These are phyloP conservation scores for Fusarium sp. DNA, from an alignment of 2,329 filamentous ascomycete genomes.

Conservation along the genomic window DNA sequence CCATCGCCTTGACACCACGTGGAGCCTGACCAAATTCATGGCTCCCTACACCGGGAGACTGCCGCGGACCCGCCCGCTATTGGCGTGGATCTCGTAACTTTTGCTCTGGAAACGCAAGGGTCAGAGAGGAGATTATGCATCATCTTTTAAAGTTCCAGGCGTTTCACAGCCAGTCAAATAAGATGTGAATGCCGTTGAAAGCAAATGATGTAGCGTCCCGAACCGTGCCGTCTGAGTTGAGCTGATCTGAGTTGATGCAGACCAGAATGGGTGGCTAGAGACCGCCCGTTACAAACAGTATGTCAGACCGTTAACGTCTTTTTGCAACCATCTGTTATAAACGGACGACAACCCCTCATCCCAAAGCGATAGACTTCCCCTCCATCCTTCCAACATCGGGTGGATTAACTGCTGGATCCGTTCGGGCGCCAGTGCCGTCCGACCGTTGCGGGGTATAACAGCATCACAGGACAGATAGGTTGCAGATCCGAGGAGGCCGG, in stretches of 20 bases:
- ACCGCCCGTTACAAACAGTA: neutral
- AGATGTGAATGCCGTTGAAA: constrained; percentile 1
- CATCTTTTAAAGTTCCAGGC: constrained; percentile 6
- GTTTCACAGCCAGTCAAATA: constrained; percentile 1
- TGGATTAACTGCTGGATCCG: constrained; percentile 36
- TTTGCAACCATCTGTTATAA: constrained; percentile 15
- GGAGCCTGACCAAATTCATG: constrained; percentile 44
- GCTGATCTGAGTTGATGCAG: constrained; percentile 3
- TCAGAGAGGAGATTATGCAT: constrained; percentile 14
- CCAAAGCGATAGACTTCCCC: constrained; percentile 19
- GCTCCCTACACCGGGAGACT: constrained; percentile 44
- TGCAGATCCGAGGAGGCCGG: constrained; percentile 44
- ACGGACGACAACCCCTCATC: constrained; percentile 28
- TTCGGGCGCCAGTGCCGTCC: constrained; percentile 44
- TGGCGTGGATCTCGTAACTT: constrained; percentile 32
- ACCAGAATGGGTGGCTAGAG: neutral
- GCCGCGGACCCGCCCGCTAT: constrained; percentile 46
- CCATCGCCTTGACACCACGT: constrained; percentile 45
- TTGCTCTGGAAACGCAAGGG: constrained; percentile 19
- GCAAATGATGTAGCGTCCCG: neutral
- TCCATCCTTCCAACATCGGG: constrained; percentile 16
- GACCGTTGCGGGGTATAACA: constrained; percentile 46
- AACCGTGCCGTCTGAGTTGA: constrained; percentile 8
- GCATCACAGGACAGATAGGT: constrained; percentile 43
- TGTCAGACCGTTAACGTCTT: neutral